phyloP scores from a whole-genome alignment of 768 basidiomycete species.

The Agrocybe chaxingu region DNA sequence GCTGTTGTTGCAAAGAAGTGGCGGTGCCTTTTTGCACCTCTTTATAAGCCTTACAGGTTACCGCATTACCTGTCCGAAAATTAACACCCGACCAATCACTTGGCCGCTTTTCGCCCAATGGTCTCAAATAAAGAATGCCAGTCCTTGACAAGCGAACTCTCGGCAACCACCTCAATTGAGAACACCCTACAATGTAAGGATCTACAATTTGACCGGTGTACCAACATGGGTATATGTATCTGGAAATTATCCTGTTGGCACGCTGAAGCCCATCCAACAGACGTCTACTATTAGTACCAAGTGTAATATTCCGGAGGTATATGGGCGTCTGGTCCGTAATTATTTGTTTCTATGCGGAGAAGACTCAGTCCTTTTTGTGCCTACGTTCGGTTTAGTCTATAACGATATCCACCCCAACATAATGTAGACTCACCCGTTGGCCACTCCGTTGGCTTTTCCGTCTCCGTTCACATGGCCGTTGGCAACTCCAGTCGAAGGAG shows the following conservation, averaged over 20 bases:
- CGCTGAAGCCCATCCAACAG: neutral
- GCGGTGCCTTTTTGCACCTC: too few species aligned
- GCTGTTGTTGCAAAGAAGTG: neutral
- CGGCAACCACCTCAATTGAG: too few species aligned
- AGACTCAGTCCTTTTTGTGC: slow-evolving; percentile 25
- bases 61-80: too few species aligned
- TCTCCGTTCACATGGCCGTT: slow-evolving; percentile 35
- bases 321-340: slow-evolving; percentile 29
- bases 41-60: neutral
- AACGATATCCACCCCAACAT: neutral
- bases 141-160: too few species aligned
- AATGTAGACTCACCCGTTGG: slow-evolving; percentile 16
- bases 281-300: slow-evolving; percentile 29
- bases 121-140: too few species aligned
- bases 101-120: too few species aligned
- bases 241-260: neutral
- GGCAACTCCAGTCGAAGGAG: slow-evolving; percentile 40
- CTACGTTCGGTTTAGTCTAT: slow-evolving; percentile 15
- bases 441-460: slow-evolving; percentile 18
- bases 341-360: slow-evolving; percentile 16
- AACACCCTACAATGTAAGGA: too few species aligned
- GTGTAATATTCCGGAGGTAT: slow-evolving; percentile 35
- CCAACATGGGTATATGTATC: neutral
- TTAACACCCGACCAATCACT: too few species aligned
- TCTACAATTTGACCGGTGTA: too few species aligned